Percentiles rank a stretch among this genome's conserved stretches.
Conservation (phyloP, 2,329 filamentous ascomycete species). For the Cercospora sp. region DNA sequence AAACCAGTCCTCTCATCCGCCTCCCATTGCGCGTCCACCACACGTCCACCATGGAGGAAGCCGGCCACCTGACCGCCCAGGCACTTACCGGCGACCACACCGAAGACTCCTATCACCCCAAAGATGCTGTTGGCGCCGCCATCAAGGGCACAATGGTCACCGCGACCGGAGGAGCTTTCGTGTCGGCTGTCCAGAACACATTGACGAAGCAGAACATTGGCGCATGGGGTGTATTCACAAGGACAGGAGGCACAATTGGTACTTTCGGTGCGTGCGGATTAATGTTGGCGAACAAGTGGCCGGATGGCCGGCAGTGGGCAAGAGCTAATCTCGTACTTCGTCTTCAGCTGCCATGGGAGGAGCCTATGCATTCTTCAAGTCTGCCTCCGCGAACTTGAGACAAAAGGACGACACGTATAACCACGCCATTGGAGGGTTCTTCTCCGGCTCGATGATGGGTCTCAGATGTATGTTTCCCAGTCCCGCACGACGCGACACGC, state of each 20-base stretch:
- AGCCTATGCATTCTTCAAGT: constrained; percentile 74
- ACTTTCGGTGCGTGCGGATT: constrained; percentile 56
- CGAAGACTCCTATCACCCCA: constrained; percentile 60
- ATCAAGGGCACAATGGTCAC: constrained; percentile 66
- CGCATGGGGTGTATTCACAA: constrained; percentile 75
- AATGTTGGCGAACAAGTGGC: background rate
- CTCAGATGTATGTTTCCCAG: constrained; percentile 62
- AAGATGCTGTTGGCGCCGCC: constrained; percentile 71
- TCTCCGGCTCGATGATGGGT: constrained; percentile 71
- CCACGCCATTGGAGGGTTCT: constrained; percentile 72
- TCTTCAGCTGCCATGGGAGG: constrained; percentile 67
- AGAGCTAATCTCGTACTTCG: background rate
- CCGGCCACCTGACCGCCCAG: constrained; percentile 39
- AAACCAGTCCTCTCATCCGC: background rate
- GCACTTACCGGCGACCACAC: constrained; percentile 43
- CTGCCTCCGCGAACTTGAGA: constrained; percentile 79
- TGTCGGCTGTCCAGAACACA: constrained; percentile 82
- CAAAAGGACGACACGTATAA: constrained; percentile 80
- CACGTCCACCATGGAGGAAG: constrained; percentile 46
- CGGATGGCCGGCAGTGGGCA: background rate
- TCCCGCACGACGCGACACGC: background rate
- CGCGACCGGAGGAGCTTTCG: constrained; percentile 67
- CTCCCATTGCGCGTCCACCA: constrained; percentile 1
- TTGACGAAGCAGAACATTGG: constrained; percentile 80
- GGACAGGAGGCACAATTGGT: constrained; percentile 72